Percentiles rank a stretch among this genome's conserved stretches.
These are phyloP conservation scores for Penicillium herquei DNA, from an alignment of 495 filamentous ascomycete genomes.

Conservation along the genomic window DNA sequence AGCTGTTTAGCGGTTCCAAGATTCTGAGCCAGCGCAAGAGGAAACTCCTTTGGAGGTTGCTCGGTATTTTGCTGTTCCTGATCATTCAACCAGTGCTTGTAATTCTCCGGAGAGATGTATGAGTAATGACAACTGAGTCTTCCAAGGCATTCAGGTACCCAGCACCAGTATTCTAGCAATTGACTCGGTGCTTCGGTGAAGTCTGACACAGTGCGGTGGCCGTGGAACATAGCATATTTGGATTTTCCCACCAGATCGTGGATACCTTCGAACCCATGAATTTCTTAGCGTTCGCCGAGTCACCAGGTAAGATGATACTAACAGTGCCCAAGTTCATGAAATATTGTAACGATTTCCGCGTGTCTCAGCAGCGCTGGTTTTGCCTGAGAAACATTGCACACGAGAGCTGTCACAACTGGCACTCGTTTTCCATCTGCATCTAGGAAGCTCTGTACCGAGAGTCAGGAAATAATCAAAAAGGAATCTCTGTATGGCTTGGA, in stretches of 20 bases:
- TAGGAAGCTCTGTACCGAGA: too few relatives aligned
- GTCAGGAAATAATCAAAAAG: too few relatives aligned
- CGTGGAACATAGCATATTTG: slow-evolving; percentile 12
- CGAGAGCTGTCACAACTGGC: slow-evolving; percentile 10
- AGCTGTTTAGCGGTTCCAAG: neutral
- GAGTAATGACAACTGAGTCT: slow-evolving; percentile 6
- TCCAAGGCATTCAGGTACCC: slow-evolving; percentile 10
- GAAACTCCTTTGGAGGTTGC: neutral
- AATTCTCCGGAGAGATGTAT: neutral
- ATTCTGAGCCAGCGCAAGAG: neutral
- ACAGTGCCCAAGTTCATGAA: slow-evolving; percentile 11
- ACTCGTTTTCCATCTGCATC: neutral
- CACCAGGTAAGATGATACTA: too few relatives aligned
- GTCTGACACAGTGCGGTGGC: slow-evolving; percentile 10
- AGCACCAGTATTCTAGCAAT: slow-evolving; percentile 13
- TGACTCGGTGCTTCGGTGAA: slow-evolving; percentile 10
- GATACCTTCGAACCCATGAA: neutral
- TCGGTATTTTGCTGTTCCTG: neutral
- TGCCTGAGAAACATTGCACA: slow-evolving; percentile 7
- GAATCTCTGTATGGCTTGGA: neutral
- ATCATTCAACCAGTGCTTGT: too few relatives aligned
- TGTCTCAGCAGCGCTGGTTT: slow-evolving; percentile 8
- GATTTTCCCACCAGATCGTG: slow-evolving; percentile 11
- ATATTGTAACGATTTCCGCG: slow-evolving; percentile 9
- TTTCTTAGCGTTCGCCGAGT: neutral